Conservation (phyloP, 768 basidiomycete species). For the Kwoniella heveanensis region DNA sequence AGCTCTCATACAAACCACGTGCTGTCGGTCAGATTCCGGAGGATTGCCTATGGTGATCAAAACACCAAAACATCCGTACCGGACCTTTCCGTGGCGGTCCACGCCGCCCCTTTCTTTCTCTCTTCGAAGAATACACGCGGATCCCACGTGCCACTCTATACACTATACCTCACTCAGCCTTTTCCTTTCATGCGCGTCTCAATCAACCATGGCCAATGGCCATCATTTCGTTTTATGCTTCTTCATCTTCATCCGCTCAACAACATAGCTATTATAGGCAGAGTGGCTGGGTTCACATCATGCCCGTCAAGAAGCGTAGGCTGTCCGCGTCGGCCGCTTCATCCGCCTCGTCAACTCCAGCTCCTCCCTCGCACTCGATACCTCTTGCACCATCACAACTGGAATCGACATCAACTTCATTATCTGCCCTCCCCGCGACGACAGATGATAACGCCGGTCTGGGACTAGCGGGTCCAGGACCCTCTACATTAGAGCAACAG, state of each 20-base stretch:
- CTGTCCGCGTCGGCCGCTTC: slow-evolving; percentile 36
- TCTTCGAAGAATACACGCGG: no score
- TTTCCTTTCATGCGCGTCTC: no score
- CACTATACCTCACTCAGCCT: no score
- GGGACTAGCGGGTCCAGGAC: slow-evolving; percentile 23
- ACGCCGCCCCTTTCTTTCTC: not conserved
- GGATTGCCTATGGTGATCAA: not conserved
- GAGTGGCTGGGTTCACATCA: no score
- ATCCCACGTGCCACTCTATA: no score
- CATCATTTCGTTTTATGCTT: no score
- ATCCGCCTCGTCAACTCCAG: slow-evolving; percentile 28
- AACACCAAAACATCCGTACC: not conserved
- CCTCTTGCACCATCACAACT: not conserved
- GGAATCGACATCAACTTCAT: not conserved
- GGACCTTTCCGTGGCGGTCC: not conserved
- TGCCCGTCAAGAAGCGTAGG: slow-evolving; percentile 29
- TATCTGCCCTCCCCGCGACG: slow-evolving; percentile 1
- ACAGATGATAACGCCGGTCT: not conserved
- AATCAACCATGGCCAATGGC: no score
- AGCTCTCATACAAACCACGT: not conserved
- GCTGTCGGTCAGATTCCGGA: not conserved
- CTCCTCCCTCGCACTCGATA: slow-evolving; percentile 5
- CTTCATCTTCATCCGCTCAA: no score
- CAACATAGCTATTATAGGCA: no score
- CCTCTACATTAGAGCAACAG: slow-evolving; percentile 16